These are phyloP conservation scores for Talaromyces nanjingensis DNA, from an alignment of 495 filamentous ascomycete species.

Conservation along the genomic window DNA sequence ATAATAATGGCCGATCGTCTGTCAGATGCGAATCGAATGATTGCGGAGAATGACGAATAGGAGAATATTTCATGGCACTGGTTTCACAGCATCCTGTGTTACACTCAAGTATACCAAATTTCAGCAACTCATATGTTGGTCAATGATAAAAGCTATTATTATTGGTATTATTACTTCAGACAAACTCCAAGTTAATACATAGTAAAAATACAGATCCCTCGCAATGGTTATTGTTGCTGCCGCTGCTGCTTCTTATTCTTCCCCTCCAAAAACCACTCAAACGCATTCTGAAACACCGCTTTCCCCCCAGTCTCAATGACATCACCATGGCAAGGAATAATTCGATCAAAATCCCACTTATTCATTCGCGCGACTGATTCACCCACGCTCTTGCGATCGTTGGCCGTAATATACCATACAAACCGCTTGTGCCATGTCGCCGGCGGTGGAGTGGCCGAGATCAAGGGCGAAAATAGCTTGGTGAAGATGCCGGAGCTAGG, in stretches of 20 bases:
- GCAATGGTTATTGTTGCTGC: not conserved
- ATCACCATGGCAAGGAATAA: conserved; percentile 94
- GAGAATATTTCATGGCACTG: not conserved
- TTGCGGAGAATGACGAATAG: not conserved
- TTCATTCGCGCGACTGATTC: conserved; percentile 61
- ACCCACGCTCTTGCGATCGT: conserved; percentile 60
- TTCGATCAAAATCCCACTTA: conserved; percentile 76
- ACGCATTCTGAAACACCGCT: conserved; percentile 70
- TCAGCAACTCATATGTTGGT: not conserved
- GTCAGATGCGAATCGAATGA: not conserved
- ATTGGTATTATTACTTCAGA: no score
- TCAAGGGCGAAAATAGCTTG: conserved; percentile 51
- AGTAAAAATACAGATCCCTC: not conserved
- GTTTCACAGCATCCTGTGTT: not conserved
- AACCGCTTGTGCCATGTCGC: conserved; percentile 74
- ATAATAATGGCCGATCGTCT: not conserved
- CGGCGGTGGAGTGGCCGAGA: conserved; percentile 50
- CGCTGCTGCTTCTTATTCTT: conserved; percentile 23
- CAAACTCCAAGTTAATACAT: not conserved
- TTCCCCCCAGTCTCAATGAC: conserved; percentile 72
- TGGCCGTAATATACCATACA: conserved; percentile 67
- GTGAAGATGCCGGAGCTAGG: conserved; percentile 53
- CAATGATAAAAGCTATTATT: no score
- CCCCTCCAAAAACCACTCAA: conserved; percentile 73
- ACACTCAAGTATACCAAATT: not conserved